Base-by-base conservation (phyloP, 352 stramenopile genomes). In the Phytophthora niederhauseri region DNA sequence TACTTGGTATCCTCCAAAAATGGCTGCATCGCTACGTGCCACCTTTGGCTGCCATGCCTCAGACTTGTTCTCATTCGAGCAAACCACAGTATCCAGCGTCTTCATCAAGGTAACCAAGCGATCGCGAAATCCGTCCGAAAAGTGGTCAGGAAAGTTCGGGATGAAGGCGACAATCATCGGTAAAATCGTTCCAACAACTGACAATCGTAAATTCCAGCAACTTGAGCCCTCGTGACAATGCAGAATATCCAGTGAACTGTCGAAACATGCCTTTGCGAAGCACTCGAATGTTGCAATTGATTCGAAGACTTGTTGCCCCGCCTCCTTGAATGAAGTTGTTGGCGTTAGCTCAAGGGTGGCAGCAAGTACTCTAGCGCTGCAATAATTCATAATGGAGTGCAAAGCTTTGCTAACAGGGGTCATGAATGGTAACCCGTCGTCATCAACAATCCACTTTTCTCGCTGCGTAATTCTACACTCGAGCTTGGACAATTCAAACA, bases 371-470 rank as follows among this genome's bases (percentile, higher is more conserved):
- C 75, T 68, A 4, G 78, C 64, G 52, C 73, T 77, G 45, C 68
- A 84, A 66, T 82, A 80, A 38, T 87, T 87, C 73, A 85, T 70
- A 31, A 85, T 45, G 9, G 59, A 79, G 43, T 85, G 79, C 8
- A 87, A 43, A 17, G 75, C 61, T 59, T 87, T 82, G 12, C 64
- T 79, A 6, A 87, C 63, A 17, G 73, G 66, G 17, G 77, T 78
- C 46, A 75, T 66, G 14, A 75, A 77, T 7, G 72, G 72, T 24
- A 68, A 55, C 9, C 34, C 61, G 26, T 41, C 11, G 5, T 12
- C 57, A 12, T 55, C 52, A 26, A n/a, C 19, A 50, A 57, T 49
- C 65, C 70, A 70, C 22, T 50, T 64, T 63, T 66, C 48, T 26
- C 51, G 48, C 12, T 70, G 19, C 15, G n/a, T 1, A 28, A 24